phyloP scores from a whole-genome alignment of 371 early-diverging fungal species.

The Rhizomucor pusillus region DNA sequence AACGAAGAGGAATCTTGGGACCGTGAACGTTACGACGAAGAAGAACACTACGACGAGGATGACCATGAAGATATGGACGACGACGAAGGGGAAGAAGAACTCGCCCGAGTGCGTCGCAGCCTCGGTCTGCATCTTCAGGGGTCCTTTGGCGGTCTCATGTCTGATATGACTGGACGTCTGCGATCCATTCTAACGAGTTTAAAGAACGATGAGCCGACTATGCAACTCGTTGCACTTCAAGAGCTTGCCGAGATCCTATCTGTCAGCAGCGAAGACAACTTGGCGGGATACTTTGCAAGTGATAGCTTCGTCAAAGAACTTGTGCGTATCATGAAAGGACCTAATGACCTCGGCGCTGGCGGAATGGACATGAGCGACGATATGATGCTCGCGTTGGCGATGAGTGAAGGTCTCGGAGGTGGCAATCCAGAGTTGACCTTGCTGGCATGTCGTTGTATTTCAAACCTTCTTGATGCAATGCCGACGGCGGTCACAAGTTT shows the following conservation, averaged over 20 bases:
- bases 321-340: constrained; percentile 54
- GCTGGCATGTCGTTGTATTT: constrained; percentile 84
- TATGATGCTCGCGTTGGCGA: constrained; percentile 46
- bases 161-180: constrained; percentile 42
- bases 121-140: constrained; percentile 48
- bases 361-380: constrained; percentile 35
- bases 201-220: constrained; percentile 55
- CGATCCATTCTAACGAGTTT: constrained; percentile 52
- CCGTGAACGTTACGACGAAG: constrained; percentile 23
- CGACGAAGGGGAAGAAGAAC: constrained; percentile 43
- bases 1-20: constrained; percentile 4
- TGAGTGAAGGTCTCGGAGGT: constrained; percentile 42
- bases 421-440: constrained; percentile 76
- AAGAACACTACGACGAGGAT: constrained; percentile 23
- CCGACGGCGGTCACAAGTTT: constrained; percentile 68
- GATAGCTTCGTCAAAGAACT: constrained; percentile 59
- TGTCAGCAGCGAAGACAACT: constrained; percentile 67
- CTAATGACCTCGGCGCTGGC: constrained; percentile 19
- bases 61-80: constrained; percentile 35
- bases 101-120: constrained; percentile 34
- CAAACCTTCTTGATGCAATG: constrained; percentile 86
- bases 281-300: constrained; percentile 54
- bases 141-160: constrained; percentile 42
- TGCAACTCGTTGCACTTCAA: constrained; percentile 66
- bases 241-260: constrained; percentile 67